Evolutionary conservation across 305 asterid species (phyloP).

Genomic region (Fraxinus ornus): DNA sequence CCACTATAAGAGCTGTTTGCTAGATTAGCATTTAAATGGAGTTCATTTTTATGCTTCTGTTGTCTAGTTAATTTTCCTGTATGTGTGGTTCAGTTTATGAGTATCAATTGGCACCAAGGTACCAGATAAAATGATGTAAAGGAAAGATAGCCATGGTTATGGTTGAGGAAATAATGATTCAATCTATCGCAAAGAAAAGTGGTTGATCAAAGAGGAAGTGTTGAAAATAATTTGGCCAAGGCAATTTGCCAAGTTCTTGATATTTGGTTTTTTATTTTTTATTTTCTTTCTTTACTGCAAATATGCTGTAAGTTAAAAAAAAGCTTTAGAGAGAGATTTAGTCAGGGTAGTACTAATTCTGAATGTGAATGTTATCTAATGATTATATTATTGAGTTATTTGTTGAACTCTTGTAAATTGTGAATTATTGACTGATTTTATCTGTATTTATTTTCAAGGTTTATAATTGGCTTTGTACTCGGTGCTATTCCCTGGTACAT

Average conservation of each 20-base stretch:
- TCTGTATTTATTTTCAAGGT: conserved; percentile 44
- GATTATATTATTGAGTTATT: not conserved
- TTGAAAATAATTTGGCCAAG: not conserved
- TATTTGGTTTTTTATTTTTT: not conserved
- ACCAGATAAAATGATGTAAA: not conserved
- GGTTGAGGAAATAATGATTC: not conserved
- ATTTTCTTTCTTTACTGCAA: not conserved
- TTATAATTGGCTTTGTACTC: conserved; percentile 73
- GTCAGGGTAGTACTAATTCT: not conserved
- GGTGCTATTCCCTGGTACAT: conserved; percentile 93
- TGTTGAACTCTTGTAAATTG: not conserved
- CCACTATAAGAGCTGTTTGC: conserved; percentile 1
- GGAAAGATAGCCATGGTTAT: not conserved
- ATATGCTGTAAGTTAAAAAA: not conserved
- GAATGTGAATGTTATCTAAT: not conserved
- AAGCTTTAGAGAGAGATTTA: not conserved
- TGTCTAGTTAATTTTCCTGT: not conserved
- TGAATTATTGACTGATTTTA: conserved; percentile 13
- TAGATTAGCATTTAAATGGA: not conserved
- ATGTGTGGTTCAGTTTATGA: not conserved
- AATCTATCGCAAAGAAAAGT: not conserved
- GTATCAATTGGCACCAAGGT: not conserved
- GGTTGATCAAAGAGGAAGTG: no score
- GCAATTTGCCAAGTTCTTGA: not conserved
- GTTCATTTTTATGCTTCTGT: conserved; percentile 2